Conservation (phyloP, 305 asterid species). For the Withania somnifera region DNA sequence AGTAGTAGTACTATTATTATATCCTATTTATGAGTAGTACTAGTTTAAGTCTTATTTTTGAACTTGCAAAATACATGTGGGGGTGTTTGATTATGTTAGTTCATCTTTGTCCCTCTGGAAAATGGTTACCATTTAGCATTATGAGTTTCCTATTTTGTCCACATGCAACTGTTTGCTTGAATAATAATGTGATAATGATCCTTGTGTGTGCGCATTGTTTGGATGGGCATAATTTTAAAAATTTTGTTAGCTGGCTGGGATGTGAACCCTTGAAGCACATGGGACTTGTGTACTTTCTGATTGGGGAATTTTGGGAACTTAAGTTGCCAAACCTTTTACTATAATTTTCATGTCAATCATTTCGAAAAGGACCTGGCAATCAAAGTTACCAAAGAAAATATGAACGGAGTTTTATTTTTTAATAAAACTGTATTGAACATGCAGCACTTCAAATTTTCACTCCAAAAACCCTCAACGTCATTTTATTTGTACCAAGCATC, state of each 20-base stretch:
- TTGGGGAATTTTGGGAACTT: neutral
- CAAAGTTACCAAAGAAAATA: no score
- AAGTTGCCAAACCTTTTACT: neutral
- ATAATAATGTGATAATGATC: neutral
- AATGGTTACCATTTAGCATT: slow-evolving; percentile 1
- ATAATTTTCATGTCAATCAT: neutral
- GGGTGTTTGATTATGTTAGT: slow-evolving; percentile 9
- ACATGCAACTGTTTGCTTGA: neutral
- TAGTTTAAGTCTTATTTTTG: neutral
- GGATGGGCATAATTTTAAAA: neutral
- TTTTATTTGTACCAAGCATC: no score
- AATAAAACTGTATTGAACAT: no score
- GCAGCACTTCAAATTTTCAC: no score
- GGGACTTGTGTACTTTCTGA: neutral
- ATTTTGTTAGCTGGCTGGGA: slow-evolving; percentile 36
- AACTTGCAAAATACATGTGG: slow-evolving; percentile 12
- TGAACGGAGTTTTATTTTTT: no score
- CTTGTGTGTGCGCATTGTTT: neutral
- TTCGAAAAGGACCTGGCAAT: neutral
- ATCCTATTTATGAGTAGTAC: neutral
- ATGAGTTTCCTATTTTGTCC: neutral
- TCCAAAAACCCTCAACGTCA: no score
- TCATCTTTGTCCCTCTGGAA: slow-evolving; percentile 2
- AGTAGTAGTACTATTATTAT: neutral
- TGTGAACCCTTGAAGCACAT: slow-evolving; percentile 21